Evolutionary conservation across 257 asterid species (phyloP).

Genomic region (Paraleonurus japonicus): DNA sequence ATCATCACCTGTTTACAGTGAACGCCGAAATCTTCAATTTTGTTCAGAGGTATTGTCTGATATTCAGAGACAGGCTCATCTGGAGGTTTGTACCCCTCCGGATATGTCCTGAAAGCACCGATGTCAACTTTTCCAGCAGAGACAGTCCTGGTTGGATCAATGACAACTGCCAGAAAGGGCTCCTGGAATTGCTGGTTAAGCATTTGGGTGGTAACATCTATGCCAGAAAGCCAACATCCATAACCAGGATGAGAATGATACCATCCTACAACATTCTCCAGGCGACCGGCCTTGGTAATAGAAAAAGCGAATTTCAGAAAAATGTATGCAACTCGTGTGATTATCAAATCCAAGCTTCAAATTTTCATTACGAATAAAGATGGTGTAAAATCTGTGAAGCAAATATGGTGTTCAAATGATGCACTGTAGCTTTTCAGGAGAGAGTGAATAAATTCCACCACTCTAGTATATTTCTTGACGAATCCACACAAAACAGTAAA

Average conservation of each 20-base stretch:
- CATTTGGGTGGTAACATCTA: slow-evolving; percentile 96
- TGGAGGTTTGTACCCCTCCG: slow-evolving; percentile 92
- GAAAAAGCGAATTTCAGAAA: slow-evolving; percentile 11
- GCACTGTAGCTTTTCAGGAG: neutral
- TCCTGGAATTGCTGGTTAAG: slow-evolving; percentile 95
- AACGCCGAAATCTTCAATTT: slow-evolving; percentile 97
- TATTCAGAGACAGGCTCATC: slow-evolving; percentile 96
- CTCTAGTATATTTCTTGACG: neutral
- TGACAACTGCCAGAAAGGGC: slow-evolving; percentile 97
- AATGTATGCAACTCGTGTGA: neutral
- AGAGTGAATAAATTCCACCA: neutral
- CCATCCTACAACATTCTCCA: slow-evolving; percentile 98
- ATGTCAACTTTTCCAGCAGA: slow-evolving; percentile 99
- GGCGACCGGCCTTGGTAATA: slow-evolving; percentile 73
- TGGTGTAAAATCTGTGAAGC: neutral
- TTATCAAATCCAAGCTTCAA: neutral
- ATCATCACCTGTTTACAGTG: slow-evolving; percentile 90
- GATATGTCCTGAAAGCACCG: slow-evolving; percentile 96
- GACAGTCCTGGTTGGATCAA: slow-evolving; percentile 96
- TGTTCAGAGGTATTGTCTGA: slow-evolving; percentile 95
- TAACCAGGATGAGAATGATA: slow-evolving; percentile 99
- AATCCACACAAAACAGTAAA: neutral
- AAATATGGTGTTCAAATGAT: neutral
- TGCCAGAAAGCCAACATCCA: slow-evolving; percentile 99
- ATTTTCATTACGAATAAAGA: neutral